Evolutionary conservation across 371 early-diverging fungal species (phyloP), one percentile per base, ranked within the genome.

Genomic region (Apophysomyces variabilis): DNA sequence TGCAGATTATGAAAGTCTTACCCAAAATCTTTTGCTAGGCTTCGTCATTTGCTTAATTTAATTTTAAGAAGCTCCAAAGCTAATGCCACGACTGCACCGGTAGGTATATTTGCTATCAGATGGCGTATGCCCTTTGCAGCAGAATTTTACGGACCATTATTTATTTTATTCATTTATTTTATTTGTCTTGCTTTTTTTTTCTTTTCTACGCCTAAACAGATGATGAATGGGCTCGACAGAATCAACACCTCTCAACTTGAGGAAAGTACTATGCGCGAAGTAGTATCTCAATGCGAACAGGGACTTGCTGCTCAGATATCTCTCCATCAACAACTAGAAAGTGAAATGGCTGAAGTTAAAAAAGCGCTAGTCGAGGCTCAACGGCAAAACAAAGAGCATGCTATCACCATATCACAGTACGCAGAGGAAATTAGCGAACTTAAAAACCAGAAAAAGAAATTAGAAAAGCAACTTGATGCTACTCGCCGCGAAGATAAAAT

Each of bases 1-100:
- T 16, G 2, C 9, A 47, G n/a, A 5, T 9, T 50, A 21, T 26
- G 32, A 26, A 26, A 26, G 32, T 16, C 54, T 50, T 50, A 8
- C 8, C 18, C 8, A 50, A 50, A 16, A 50, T 21, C 5, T 41
- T 12, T 18, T 36, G 8, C 16, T 67, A 72, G 80, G 50, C 61
- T 80, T 9, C 70, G 67, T 35, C 75, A 68, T 21, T 56, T 80
- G 4, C 66, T 80, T 7, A 58, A 76, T 9, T 39, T 80, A 2
- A 77, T 80, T 26, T 54, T 80, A 14, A 80, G 75, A 5, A 77
- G 77, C 18, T 70, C 77, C 3, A 74, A 77, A 70, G 67, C 57
- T 41, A 36, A 60, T 21, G 6, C 65, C 3, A 44, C 68, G 0
- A 45, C 16, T 38, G 46, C n/a, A 37, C 37, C 46, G 56, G 60